These are phyloP conservation scores for Cubamyces lactineus DNA, from an alignment of 768 basidiomycete genomes.

Conservation along the genomic window DNA sequence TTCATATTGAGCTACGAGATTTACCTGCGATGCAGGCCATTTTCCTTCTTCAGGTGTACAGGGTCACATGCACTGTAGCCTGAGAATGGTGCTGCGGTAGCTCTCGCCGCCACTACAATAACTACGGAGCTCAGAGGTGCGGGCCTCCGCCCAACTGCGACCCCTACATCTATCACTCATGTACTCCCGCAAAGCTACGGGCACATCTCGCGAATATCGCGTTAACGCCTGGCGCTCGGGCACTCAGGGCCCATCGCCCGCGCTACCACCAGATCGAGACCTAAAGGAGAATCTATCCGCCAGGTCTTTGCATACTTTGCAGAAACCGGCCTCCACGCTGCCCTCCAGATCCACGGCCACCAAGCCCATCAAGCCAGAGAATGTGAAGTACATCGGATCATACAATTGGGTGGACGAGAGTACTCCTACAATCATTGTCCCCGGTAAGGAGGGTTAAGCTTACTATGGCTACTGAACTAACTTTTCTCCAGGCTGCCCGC, in stretches of 20 bases:
- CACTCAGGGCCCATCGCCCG: not conserved
- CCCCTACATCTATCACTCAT: no score
- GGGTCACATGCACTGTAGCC: no score
- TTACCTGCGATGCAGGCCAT: no score
- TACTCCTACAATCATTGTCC: slow-evolving; percentile 54
- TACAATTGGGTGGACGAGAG: slow-evolving; percentile 54
- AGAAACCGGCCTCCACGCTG: slow-evolving; percentile 1
- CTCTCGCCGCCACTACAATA: no score
- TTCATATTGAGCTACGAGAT: no score
- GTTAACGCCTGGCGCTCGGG: not conserved
- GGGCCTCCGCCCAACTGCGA: no score
- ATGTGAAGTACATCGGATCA: slow-evolving; percentile 51
- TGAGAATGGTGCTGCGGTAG: no score
- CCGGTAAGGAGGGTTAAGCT: slow-evolving; percentile 40
- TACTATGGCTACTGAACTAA: no score
- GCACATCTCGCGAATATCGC: not conserved
- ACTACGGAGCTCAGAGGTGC: no score
- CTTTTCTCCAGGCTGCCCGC: slow-evolving; percentile 53
- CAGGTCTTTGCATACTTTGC: slow-evolving; percentile 5
- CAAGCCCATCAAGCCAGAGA: slow-evolving; percentile 13
- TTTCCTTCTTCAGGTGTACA: no score
- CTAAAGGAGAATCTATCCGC: slow-evolving; percentile 10
- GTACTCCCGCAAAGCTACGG: not conserved
- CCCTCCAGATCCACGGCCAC: not conserved
- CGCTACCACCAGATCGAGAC: slow-evolving; percentile 19